These are phyloP conservation scores for Ballota nigra DNA, from an alignment of 257 asterid species.

Conservation along the genomic window DNA sequence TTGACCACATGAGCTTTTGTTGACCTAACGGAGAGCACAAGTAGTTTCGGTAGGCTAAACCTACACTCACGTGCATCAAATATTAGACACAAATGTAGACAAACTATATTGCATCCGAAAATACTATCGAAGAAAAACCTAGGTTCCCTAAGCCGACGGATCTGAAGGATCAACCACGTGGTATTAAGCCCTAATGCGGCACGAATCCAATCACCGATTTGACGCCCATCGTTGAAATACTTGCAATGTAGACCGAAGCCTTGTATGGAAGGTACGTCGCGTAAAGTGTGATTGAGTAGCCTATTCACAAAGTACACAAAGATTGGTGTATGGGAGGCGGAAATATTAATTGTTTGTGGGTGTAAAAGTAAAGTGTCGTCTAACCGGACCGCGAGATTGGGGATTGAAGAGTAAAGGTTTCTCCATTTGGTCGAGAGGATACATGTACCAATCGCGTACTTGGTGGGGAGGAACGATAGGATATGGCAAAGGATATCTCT, in stretches of 20 bases:
- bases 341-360: conserved; percentile 1
- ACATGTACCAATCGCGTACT: too few relatives aligned
- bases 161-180: too few relatives aligned
- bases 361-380: background rate
- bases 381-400: conserved; percentile 16
- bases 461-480: too few relatives aligned
- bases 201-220: conserved; percentile 14
- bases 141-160: background rate
- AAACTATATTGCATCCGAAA: conserved; percentile 16
- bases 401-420: conserved; percentile 15
- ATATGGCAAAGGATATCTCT: too few relatives aligned
- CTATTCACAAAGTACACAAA: conserved; percentile 13
- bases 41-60: conserved; percentile 20
- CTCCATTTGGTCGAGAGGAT: too few relatives aligned
- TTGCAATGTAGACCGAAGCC: background rate
- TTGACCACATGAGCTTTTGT: background rate
- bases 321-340: background rate
- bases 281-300: conserved; percentile 19
- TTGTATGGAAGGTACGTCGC: background rate
- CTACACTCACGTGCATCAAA: background rate
- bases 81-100: background rate
- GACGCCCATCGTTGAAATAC: background rate
- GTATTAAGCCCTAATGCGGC: conserved; percentile 16
- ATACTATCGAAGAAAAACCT: conserved; percentile 8
- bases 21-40: background rate